Evolutionary conservation across 768 basidiomycete genomes (phyloP).

Genomic region (Dendrothele bispora): DNA sequence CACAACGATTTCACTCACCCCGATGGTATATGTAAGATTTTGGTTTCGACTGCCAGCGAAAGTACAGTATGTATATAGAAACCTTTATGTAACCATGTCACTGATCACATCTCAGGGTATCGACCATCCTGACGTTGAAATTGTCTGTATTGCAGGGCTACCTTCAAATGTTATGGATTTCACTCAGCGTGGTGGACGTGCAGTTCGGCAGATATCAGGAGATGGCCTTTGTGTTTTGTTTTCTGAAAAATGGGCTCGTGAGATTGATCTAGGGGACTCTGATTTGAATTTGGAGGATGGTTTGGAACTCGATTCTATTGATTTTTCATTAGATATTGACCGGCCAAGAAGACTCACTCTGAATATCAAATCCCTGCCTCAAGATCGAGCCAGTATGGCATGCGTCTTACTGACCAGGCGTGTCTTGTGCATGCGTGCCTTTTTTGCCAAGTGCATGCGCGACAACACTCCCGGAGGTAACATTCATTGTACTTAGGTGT

Average conservation of each 20-base stretch:
- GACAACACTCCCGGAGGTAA: background rate
- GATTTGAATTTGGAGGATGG: no score
- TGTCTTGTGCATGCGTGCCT: background rate
- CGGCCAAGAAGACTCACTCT: background rate
- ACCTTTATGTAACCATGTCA: background rate
- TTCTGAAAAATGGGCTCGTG: background rate
- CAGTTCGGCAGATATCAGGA: background rate
- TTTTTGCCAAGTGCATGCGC: background rate
- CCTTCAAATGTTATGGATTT: background rate
- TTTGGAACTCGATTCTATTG: no score
- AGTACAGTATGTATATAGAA: constrained; percentile 8
- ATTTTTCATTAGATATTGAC: no score
- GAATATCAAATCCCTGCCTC: background rate
- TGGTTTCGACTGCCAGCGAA: constrained; percentile 12
- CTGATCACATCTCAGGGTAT: constrained; percentile 4
- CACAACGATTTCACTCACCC: constrained; percentile 15
- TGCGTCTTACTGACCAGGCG: background rate
- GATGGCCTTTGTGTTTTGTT: constrained; percentile 4
- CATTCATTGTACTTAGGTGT: background rate
- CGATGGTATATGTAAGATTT: constrained; percentile 13
- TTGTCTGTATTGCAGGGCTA: background rate
- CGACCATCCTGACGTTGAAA: constrained; percentile 7
- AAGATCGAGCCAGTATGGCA: background rate
- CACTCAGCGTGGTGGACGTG: constrained; percentile 3
- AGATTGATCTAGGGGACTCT: background rate